Evolutionary conservation across 2,329 filamentous ascomycete species (phyloP).

Genomic region (Colletotrichum sp.): DNA sequence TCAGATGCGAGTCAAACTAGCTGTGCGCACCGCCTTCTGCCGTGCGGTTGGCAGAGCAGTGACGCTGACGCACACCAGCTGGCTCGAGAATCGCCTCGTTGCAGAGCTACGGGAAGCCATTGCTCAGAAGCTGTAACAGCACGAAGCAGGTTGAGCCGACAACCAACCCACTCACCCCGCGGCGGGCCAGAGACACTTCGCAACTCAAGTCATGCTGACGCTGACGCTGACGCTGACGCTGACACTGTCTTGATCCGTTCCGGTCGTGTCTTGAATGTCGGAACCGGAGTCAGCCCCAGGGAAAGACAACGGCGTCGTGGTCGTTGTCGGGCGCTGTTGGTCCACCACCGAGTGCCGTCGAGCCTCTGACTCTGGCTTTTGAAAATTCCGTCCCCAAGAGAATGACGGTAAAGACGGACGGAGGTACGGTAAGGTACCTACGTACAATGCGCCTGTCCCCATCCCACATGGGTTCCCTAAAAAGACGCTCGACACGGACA

Average conservation of each 20-base stretch:
- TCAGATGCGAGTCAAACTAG: background rate
- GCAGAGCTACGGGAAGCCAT: background rate
- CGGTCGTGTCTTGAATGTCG: background rate
- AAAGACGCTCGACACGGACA: background rate
- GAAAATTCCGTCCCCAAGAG: background rate
- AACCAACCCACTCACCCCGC: background rate
- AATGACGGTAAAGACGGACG: background rate
- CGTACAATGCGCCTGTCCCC: background rate
- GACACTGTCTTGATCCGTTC: background rate
- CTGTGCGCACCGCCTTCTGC: background rate
- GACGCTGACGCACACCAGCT: slow-evolving; percentile 13
- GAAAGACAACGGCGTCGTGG: background rate
- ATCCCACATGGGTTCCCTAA: background rate
- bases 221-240: background rate
- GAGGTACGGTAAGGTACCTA: background rate
- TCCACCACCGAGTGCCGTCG: background rate
- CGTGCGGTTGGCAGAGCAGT: slow-evolving; percentile 11
- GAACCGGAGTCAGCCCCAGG: background rate
- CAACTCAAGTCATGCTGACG: background rate
- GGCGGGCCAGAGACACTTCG: background rate
- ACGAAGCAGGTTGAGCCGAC: background rate
- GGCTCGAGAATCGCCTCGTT: slow-evolving; percentile 1
- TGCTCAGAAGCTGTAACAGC: background rate
- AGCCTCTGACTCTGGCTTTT: background rate
- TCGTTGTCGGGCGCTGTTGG: background rate